These are phyloP conservation scores for Oidium heveae DNA, from an alignment of 2,329 filamentous ascomycete species.

Conservation along the genomic window DNA sequence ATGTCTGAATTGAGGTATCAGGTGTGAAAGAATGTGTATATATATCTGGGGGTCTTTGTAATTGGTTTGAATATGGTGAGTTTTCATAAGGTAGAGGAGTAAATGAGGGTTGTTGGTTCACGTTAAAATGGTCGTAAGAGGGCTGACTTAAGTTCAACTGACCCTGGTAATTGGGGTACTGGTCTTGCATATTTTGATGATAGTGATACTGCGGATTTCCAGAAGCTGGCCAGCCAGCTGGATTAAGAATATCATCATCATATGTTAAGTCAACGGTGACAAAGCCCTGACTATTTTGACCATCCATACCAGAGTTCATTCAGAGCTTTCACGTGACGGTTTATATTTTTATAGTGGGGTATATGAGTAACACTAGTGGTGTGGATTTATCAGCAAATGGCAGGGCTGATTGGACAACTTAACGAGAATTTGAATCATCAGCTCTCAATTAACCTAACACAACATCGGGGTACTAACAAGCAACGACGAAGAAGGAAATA, in stretches of 20 bases:
- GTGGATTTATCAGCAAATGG: background rate
- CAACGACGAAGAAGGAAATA: background rate
- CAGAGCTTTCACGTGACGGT: slow-evolving; percentile 1
- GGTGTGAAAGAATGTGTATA: slow-evolving; percentile 8
- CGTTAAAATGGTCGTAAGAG: slow-evolving; percentile 8
- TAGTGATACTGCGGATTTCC: slow-evolving; percentile 6
- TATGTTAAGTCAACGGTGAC: slow-evolving; percentile 9
- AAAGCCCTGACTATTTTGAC: slow-evolving; percentile 9
- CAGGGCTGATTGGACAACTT: slow-evolving; percentile 8
- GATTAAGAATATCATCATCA: slow-evolving; percentile 10
- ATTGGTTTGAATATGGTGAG: slow-evolving; percentile 9
- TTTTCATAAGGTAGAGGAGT: slow-evolving; percentile 7
- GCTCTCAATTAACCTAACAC: slow-evolving; percentile 3
- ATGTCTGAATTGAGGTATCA: slow-evolving; percentile 9
- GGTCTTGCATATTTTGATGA: slow-evolving; percentile 4
- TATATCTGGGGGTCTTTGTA: slow-evolving; percentile 9
- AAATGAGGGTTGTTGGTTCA: slow-evolving; percentile 9
- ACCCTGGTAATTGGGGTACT: slow-evolving; percentile 4
- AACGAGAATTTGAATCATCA: slow-evolving; percentile 10
- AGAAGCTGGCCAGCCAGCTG: slow-evolving; percentile 7
- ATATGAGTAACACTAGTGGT: slow-evolving; percentile 1
- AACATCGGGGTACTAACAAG: slow-evolving; percentile 1
- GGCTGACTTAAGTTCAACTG: slow-evolving; percentile 1
- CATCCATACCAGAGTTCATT: slow-evolving; percentile 8
- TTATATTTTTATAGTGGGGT: background rate